Base-by-base conservation (phyloP, 257 asterid species). In the Euphrasia confusa region DNA sequence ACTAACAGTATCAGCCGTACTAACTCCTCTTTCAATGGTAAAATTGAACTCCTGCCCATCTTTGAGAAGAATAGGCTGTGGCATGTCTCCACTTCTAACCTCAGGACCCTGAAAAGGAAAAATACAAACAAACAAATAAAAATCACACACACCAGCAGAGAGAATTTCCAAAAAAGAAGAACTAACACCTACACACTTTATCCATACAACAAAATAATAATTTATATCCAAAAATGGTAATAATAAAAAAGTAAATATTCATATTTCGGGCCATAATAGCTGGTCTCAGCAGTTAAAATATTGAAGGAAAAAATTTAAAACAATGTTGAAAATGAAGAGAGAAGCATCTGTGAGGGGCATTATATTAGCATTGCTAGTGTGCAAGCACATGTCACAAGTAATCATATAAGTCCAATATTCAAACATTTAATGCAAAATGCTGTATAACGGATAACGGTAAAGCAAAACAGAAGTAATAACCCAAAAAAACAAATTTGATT, bases 1-100 rank as follows among this genome's bases (percentile, higher is more conserved):
- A 76, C 99, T 89, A 79, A 92, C 99, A 49, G 97, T 92, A 72
- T 92, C 82, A 73, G 74, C 86, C 15, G 84, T 80, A 78, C 87
- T 71, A 71, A 92, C 85, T 71, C 96, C 96, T 79, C 96, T 80
- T 75, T 73, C 78, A 67, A 84, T 92, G 65, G 97, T 87, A 78
- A 92, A 89, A 71, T 82, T 89, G 79, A 92, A 92, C 66, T 86
- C 93, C 77, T 92, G 97, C 49, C 99, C 99, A 79, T 92, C 95
- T 73, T 86, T 68, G 55, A 92, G 95, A 56, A 78, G 64, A 45
- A 92, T 81, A 52, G 99, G 94, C 66, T 82, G 71, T 39, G 95
- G 85, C 67, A 92, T 79, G 59, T 92, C 99, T 58, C 99, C 99
- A 77, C 99, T 92, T 80, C 99, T 84, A 65, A 92, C 99, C 85